These are phyloP conservation scores for Russula virescens DNA, from an alignment of 768 basidiomycete species.

Conservation along the genomic window DNA sequence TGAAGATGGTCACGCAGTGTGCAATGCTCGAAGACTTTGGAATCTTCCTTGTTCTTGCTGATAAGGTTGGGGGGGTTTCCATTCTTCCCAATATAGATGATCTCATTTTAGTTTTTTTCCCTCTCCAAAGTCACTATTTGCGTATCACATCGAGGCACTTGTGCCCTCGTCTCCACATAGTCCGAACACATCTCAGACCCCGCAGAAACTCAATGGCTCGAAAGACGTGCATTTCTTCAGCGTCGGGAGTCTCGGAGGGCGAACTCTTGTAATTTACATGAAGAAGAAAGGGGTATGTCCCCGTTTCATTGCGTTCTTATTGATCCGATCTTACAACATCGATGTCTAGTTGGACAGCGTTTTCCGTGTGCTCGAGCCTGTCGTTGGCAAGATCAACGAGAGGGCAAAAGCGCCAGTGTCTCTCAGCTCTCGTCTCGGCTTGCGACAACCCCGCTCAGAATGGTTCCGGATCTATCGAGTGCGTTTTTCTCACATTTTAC, in stretches of 20 bases:
- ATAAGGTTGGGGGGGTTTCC: slow-evolving; percentile 51
- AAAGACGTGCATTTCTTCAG: slow-evolving; percentile 96
- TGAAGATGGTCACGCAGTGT: slow-evolving; percentile 91
- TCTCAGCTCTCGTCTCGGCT: slow-evolving; percentile 66
- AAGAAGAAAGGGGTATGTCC: slow-evolving; percentile 80
- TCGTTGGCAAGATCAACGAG: slow-evolving; percentile 84
- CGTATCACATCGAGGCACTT: slow-evolving; percentile 93
- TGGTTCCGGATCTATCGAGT: slow-evolving; percentile 93
- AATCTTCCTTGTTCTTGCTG: slow-evolving; percentile 91
- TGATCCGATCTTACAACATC: slow-evolving; percentile 12
- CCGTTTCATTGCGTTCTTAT: neutral
- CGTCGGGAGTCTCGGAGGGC: slow-evolving; percentile 78
- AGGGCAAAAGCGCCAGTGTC: slow-evolving; percentile 63
- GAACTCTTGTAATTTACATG: slow-evolving; percentile 92
- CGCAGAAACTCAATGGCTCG: slow-evolving; percentile 85
- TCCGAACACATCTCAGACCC: slow-evolving; percentile 64
- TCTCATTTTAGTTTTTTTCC: neutral
- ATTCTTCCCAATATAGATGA: neutral
- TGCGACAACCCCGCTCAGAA: slow-evolving; percentile 77
- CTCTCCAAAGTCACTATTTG: slow-evolving; percentile 64
- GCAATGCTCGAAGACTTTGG: slow-evolving; percentile 96
- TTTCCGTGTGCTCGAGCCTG: slow-evolving; percentile 96
- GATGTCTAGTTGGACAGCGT: slow-evolving; percentile 67
- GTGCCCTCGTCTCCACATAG: slow-evolving; percentile 80
- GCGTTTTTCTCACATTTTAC: slow-evolving; percentile 9